phyloP scores from a whole-genome alignment of 768 basidiomycete genomes.

The Hygrophorus russula region DNA sequence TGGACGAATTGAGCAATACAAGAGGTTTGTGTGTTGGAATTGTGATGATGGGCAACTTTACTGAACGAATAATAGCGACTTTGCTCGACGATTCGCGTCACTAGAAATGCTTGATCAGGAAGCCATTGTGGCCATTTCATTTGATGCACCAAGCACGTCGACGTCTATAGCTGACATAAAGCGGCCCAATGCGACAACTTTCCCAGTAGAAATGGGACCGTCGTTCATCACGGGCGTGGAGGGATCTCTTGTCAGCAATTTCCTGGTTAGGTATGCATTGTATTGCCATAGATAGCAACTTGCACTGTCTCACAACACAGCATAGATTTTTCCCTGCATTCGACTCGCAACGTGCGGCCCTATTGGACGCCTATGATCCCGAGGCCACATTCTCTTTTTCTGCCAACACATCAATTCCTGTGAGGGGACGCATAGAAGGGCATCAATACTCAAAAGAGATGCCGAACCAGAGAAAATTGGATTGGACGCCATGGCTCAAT shows the following conservation, averaged over 20 bases:
- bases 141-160: conserved; percentile 57
- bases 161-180: conserved; percentile 24
- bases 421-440: conserved; percentile 65
- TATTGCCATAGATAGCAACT: background rate
- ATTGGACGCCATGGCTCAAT: conserved; percentile 63
- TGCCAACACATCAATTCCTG: conserved; percentile 72
- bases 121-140: conserved; percentile 68
- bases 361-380: conserved; percentile 70
- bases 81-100: conserved; percentile 70
- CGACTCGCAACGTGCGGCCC: conserved; percentile 59
- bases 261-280: conserved; percentile 59
- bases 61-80: conserved; percentile 39
- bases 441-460: conserved; percentile 50
- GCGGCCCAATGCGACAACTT: conserved; percentile 53
- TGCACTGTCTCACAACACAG: conserved; percentile 8
- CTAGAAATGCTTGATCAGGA: conserved; percentile 79
- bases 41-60: background rate
- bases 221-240: conserved; percentile 72
- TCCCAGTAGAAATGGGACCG: conserved; percentile 65
- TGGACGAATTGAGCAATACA: conserved; percentile 52
- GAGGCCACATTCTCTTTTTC: conserved; percentile 88
- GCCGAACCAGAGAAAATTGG: conserved; percentile 76
- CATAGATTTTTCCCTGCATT: conserved; percentile 75
- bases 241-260: conserved; percentile 54
- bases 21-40: conserved; percentile 35